Evolutionary conservation across 2,329 filamentous ascomycete species (phyloP).

Genomic region (Colletotrichum tropicicola): DNA sequence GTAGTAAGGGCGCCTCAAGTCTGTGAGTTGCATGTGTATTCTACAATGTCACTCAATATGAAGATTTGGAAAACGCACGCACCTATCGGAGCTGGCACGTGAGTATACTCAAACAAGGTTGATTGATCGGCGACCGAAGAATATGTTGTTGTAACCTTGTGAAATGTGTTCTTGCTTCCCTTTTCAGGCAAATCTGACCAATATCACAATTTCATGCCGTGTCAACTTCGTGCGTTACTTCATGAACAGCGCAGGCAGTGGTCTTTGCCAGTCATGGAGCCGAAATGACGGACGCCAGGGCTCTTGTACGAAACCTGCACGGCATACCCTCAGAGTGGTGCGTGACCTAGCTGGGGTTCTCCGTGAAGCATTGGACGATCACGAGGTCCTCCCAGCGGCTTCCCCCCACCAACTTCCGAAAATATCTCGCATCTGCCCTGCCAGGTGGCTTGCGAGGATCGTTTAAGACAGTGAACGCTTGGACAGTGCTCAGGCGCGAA

Average conservation of each 20-base stretch:
- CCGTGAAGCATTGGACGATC: background rate
- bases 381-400: background rate
- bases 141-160: too few species aligned
- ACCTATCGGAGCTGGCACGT: background rate
- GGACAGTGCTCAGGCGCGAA: slow-evolving; percentile 15
- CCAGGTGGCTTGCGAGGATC: too few species aligned
- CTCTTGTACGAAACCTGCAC: background rate
- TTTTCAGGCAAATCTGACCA: background rate
- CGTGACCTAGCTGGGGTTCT: background rate
- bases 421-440: too few species aligned
- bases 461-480: slow-evolving; percentile 25
- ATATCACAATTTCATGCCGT: background rate
- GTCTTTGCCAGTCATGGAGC: background rate
- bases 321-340: background rate
- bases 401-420: background rate
- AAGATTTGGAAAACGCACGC: background rate
- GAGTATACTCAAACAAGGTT: background rate
- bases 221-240: background rate
- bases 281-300: background rate
- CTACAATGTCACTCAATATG: background rate
- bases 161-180: too few species aligned
- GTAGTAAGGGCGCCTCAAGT: background rate
- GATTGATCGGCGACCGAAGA: background rate
- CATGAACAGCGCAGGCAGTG: background rate
- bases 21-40: background rate